Evolutionary conservation across 495 filamentous ascomycete species (phyloP).

Genomic region (Xylaria sp.): DNA sequence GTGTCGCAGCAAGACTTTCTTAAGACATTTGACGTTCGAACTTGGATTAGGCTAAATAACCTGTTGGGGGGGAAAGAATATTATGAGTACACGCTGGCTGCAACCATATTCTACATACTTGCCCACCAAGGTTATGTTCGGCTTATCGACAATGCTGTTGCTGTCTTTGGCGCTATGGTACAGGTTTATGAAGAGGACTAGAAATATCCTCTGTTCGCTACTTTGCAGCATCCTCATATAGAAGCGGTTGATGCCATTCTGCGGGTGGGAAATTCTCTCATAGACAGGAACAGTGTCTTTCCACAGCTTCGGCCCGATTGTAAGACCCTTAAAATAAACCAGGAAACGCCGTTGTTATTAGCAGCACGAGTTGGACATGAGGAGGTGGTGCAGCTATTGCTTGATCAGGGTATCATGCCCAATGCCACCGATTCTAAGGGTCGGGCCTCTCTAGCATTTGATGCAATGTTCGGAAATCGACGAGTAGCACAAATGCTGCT

Average conservation of each 20-base stretch:
- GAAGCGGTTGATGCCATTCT: not conserved
- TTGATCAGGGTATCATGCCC: not conserved
- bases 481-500: not conserved
- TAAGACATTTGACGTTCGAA: not conserved
- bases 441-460: not conserved
- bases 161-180: not conserved
- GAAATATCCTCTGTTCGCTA: not conserved
- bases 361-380: not conserved
- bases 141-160: not conserved
- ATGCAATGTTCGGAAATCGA: accelerated
- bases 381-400: conserved; percentile 16
- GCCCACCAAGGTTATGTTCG: not conserved
- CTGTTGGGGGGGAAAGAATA: too few relatives aligned
- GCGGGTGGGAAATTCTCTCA: not conserved
- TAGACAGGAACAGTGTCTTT: not conserved
- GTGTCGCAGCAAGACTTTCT: conserved; percentile 5
- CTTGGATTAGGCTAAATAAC: not conserved
- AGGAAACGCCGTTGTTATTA: not conserved
- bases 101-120: not conserved
- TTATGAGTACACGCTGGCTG: not conserved
- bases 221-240: not conserved
- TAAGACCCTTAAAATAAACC: not conserved
- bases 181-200: not conserved
- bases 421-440: not conserved
- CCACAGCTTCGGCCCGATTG: not conserved